Conservation (phyloP, 2,329 filamentous ascomycete genomes). For the Lachnellula hyalina region DNA sequence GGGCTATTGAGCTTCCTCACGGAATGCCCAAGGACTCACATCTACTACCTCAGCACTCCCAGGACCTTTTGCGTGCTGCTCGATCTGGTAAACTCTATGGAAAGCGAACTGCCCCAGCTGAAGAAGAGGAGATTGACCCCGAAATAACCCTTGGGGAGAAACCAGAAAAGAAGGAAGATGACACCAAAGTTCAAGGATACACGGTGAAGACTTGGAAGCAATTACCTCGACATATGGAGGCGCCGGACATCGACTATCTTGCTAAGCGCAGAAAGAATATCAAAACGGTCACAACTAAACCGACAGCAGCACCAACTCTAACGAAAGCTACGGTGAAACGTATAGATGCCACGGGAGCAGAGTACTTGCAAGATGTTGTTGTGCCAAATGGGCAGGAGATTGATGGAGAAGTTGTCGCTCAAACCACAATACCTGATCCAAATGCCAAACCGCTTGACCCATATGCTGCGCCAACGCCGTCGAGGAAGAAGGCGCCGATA, state of each 20-base stretch:
- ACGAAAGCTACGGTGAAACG: conserved; percentile 77
- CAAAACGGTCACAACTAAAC: conserved; percentile 49
- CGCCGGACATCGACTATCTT: conserved; percentile 46
- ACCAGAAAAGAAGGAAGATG: conserved; percentile 54
- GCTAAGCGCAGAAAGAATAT: conserved; percentile 58
- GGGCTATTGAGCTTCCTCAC: conserved; percentile 68
- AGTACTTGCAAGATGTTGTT: conserved; percentile 78
- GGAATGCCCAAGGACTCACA: conserved; percentile 83
- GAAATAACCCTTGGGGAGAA: conserved; percentile 45
- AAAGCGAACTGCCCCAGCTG: conserved; percentile 60
- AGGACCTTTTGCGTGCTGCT: conserved; percentile 76
- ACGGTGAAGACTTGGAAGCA: conserved; percentile 58
- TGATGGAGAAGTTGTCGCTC: conserved; percentile 73
- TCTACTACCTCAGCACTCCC: conserved; percentile 70
- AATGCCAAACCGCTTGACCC: conserved; percentile 36
- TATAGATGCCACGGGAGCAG: conserved; percentile 71
- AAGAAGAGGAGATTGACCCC: conserved; percentile 53
- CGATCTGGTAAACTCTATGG: conserved; percentile 66
- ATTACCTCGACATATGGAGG: conserved; percentile 53
- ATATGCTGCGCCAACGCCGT: conserved; percentile 38
- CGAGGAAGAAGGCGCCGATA: conserved; percentile 51
- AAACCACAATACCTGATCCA: conserved; percentile 55
- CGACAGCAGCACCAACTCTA: conserved; percentile 51
- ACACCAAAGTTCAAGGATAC: conserved; percentile 44
- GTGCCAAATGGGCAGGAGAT: conserved; percentile 73